A percentile compares a stretch with the other conserved stretches of the same genome.
Evolutionary conservation across 257 asterid genomes (phyloP).

Genomic region (Ballota nigra): DNA sequence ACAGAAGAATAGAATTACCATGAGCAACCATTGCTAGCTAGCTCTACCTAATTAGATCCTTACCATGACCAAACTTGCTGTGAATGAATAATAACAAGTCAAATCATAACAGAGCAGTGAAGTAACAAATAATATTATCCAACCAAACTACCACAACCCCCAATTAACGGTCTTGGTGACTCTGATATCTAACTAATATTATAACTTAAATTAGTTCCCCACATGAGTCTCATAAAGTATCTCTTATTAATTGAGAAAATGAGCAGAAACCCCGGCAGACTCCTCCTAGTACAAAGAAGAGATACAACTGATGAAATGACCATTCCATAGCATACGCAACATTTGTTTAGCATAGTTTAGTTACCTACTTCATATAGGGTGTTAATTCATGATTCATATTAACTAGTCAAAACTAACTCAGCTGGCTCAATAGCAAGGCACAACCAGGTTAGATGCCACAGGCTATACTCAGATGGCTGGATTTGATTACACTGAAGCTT

Average conservation of each 20-base stretch:
- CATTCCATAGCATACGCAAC: slow-evolving; percentile 1
- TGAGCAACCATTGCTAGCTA: background rate
- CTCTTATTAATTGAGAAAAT: background rate
- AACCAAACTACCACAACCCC: background rate
- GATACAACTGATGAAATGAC: slow-evolving; percentile 11
- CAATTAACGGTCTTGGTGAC: background rate
- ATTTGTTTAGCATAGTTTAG: background rate
- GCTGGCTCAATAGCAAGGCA: background rate
- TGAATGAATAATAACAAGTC: background rate
- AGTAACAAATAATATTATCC: background rate
- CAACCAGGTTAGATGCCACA: background rate
- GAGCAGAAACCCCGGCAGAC: background rate
- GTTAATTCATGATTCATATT: background rate
- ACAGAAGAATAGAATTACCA: background rate
- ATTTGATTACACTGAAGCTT: background rate
- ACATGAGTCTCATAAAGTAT: background rate
- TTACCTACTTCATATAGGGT: background rate
- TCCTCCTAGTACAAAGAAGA: background rate
- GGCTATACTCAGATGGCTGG: background rate
- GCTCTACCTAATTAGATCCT: slow-evolving; percentile 15
- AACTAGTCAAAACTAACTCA: background rate
- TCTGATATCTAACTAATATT: background rate
- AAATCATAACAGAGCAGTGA: background rate
- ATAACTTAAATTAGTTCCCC: background rate
- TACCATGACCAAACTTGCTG: background rate